Evolutionary conservation across 1,284 basidiomycete species (phyloP), one percentile per base, ranked within the genome.

Genomic region (Ustilago xerochloae): DNA sequence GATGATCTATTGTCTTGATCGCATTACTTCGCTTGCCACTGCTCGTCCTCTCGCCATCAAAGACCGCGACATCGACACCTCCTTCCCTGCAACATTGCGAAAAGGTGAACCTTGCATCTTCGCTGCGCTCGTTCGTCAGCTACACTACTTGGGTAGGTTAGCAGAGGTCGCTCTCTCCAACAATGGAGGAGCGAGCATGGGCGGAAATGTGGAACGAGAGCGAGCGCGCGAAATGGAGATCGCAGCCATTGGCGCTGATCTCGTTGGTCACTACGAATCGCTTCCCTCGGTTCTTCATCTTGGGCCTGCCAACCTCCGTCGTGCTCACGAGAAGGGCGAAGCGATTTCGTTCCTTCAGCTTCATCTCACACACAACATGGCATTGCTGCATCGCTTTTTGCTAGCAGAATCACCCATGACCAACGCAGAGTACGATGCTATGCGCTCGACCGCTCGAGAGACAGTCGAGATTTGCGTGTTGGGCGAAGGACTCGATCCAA

Each of bases 1-100:
- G 71, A 59, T 69, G 54, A 41, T 50, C 36, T 74, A 66, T 46
- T 62, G 63, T 32, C 29, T 74, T n/a, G 71, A 74, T 18, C 62
- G 71, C n/a, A 54, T 74, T 56, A 67, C 63, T 22, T 46, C 71
- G 28, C 38, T 74, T 12, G 56, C 51, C n/a, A 74, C 63, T 0
- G 62, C 59, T 2, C 54, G 63, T 12, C 71, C 71, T 4, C 24
- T 63, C 10, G 55, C 63, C n/a, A 61, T 74, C 48, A 65, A 69
- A 58, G 71, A 74, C 30, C 47, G 20, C 7, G 71, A 74, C 50
- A 63, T 74, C 30, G 71, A 74, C 32, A 53, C 52, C 0, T 18
- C 41, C 8, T 68, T 73, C 49, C 70, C 70, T 3, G 35, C 61
- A 0, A 49, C 61, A 8, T 39, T 73, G 35, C 60, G 57, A 38